Evolutionary conservation across 495 filamentous ascomycete species (phyloP).

Genomic region (Aspergillus avenaceus): DNA sequence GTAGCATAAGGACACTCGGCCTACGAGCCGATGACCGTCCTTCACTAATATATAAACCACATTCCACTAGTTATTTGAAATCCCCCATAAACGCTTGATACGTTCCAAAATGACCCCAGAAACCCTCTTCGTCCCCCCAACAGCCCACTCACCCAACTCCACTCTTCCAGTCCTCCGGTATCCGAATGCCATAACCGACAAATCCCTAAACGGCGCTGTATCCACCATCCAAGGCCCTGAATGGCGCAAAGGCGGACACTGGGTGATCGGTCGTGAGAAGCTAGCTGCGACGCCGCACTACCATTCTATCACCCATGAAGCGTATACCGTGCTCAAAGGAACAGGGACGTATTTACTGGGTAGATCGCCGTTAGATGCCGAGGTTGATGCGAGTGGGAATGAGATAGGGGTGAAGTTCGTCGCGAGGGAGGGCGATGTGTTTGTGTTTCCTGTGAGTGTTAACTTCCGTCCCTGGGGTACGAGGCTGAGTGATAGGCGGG

Average conservation of each 20-base stretch:
- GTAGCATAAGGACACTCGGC: no score
- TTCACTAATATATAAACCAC: no score
- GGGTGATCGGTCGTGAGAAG: constrained; percentile 5
- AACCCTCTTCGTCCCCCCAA: neutral
- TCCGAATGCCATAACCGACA: neutral
- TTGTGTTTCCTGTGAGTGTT: neutral
- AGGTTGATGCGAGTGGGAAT: neutral
- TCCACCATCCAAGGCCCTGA: neutral
- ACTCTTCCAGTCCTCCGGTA: neutral
- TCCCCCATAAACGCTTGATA: no score
- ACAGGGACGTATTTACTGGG: constrained; percentile 7
- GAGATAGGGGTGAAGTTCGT: neutral
- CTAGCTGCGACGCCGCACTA: constrained; percentile 11
- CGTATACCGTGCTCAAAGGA: constrained; percentile 5
- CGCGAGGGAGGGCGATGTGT: neutral
- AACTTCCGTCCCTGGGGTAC: neutral
- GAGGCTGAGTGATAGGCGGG: neutral
- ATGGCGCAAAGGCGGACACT: constrained; percentile 9
- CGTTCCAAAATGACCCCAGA: no score
- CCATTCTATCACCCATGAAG: constrained; percentile 7
- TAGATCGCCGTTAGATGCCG: constrained; percentile 4
- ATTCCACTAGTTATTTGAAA: no score
- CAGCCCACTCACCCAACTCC: constrained; percentile 1
- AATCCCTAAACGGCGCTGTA: neutral
- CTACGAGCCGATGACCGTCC: no score